Percentiles rank a stretch among this genome's conserved stretches.
These are phyloP conservation scores for Aspergillus niger DNA, from an alignment of 2,329 filamentous ascomycete species.

Conservation along the genomic window DNA sequence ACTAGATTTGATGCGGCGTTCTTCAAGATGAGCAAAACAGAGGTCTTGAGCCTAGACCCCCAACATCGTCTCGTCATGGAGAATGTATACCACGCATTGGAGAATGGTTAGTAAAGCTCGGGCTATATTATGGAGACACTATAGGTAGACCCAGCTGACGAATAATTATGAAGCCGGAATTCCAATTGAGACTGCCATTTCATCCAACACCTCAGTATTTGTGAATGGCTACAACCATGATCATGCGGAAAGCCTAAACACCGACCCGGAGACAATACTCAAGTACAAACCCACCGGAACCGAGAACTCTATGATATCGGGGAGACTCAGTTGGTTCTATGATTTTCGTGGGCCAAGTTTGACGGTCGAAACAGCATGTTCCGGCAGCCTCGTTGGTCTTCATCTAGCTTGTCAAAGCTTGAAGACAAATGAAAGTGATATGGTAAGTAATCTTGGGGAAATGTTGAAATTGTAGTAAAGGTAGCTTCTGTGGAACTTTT, in stretches of 20 bases:
- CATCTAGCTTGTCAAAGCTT: conserved; percentile 42
- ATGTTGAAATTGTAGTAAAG: no score
- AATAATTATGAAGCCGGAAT: conserved; percentile 21
- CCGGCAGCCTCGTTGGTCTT: conserved; percentile 39
- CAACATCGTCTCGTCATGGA: conserved; percentile 39
- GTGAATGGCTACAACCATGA: conserved; percentile 32
- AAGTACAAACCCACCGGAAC: conserved; percentile 28
- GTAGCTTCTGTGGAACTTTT: no score
- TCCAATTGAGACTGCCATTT: conserved; percentile 25
- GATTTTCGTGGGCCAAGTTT: conserved; percentile 31
- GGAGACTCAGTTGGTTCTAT: conserved; percentile 9
- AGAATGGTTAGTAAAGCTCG: conserved; percentile 23
- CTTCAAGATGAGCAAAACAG: conserved; percentile 33
- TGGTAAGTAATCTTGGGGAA: conserved; percentile 18
- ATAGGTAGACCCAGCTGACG: not conserved
- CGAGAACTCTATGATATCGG: conserved; percentile 24
- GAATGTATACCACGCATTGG: conserved; percentile 36
- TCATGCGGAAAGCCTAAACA: conserved; percentile 26
- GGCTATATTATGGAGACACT: no score
- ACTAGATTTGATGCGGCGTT: conserved; percentile 33
- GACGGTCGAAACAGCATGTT: conserved; percentile 47
- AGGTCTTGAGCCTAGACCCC: conserved; percentile 34
- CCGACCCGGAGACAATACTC: conserved; percentile 24
- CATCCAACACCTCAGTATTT: conserved; percentile 31
- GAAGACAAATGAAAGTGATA: conserved; percentile 23